Evolutionary conservation across 495 filamentous ascomycete species (phyloP).

Genomic region (Aspergillus carlsbadensis): DNA sequence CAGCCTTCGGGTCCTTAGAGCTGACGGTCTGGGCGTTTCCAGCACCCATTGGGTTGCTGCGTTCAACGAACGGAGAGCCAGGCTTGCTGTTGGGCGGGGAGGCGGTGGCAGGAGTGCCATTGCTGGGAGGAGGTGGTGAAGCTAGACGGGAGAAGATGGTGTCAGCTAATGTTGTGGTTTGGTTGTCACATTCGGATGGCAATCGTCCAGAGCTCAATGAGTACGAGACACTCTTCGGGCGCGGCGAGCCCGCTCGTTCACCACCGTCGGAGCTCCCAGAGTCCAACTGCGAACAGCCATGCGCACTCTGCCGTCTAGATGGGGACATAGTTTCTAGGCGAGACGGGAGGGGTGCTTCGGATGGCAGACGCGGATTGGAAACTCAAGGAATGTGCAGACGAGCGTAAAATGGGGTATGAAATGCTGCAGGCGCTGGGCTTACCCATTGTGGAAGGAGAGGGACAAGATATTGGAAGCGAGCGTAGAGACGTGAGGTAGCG

Average conservation of each 20-base stretch:
- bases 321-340: slow-evolving; percentile 17
- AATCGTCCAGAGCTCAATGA: slow-evolving; percentile 10
- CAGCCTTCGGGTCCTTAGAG: slow-evolving; percentile 83
- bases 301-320: slow-evolving; percentile 17
- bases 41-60: slow-evolving; percentile 62
- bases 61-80: slow-evolving; percentile 57
- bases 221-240: slow-evolving; percentile 18
- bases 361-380: slow-evolving; percentile 1
- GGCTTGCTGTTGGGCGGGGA: slow-evolving; percentile 53
- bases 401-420: slow-evolving; percentile 13
- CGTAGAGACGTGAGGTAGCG: slow-evolving; percentile 26
- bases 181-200: slow-evolving; percentile 17
- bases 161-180: slow-evolving; percentile 28
- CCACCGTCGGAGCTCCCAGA: slow-evolving; percentile 9
- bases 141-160: slow-evolving; percentile 29
- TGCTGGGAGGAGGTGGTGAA: slow-evolving; percentile 37
- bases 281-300: slow-evolving; percentile 17
- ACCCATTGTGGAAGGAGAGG: slow-evolving; percentile 41
- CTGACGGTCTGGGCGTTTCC: slow-evolving; percentile 64
- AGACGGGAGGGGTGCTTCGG: slow-evolving; percentile 11
- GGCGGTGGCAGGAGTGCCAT: slow-evolving; percentile 36
- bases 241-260: background rate
- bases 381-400: background rate
- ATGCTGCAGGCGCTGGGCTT: slow-evolving; percentile 27
- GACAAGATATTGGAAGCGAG: slow-evolving; percentile 27